A percentile compares a stretch with the other conserved stretches of the same genome.
Conservation (phyloP, 2,329 filamentous ascomycete species). For the Neofusicoccum laricinum region DNA sequence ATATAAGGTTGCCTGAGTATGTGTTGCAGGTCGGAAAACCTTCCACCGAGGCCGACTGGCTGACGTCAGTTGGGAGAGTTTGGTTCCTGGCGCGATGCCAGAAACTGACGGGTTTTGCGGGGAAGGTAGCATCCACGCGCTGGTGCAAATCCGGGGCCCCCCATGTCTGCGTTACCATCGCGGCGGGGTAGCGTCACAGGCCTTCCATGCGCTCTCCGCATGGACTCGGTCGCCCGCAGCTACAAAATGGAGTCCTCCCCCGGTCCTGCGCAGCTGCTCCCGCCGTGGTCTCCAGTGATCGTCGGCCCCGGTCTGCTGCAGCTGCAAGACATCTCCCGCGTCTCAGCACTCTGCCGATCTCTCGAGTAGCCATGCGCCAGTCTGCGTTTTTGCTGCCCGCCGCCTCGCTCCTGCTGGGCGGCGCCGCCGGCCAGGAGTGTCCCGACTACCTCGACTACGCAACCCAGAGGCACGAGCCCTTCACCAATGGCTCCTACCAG, state of each 20-base stretch:
- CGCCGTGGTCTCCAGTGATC: neutral
- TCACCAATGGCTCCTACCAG: conserved; percentile 43
- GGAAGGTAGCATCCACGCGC: conserved; percentile 4
- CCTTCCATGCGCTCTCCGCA: neutral
- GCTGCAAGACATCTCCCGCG: conserved; percentile 1
- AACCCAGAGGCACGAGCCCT: conserved; percentile 40
- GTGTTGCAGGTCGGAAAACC: neutral
- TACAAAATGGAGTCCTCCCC: neutral
- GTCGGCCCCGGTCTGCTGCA: neutral
- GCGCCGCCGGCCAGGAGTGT: conserved; percentile 27
- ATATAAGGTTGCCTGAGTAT: neutral
- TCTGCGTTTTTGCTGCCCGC: neutral
- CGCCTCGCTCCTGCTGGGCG: neutral
- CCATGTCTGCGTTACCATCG: neutral
- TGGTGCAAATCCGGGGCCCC: neutral
- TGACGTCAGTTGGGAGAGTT: neutral
- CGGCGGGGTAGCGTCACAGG: conserved; percentile 9
- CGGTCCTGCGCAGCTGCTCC: neutral
- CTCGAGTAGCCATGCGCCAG: neutral
- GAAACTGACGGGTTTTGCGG: neutral
- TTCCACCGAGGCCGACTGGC: neutral
- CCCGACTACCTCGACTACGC: conserved; percentile 46
- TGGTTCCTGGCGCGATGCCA: conserved; percentile 3
- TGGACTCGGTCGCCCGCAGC: neutral
- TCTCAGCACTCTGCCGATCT: neutral